Evolutionary conservation across 495 filamentous ascomycete genomes (phyloP).

Genomic region (Penicillium herquei): DNA sequence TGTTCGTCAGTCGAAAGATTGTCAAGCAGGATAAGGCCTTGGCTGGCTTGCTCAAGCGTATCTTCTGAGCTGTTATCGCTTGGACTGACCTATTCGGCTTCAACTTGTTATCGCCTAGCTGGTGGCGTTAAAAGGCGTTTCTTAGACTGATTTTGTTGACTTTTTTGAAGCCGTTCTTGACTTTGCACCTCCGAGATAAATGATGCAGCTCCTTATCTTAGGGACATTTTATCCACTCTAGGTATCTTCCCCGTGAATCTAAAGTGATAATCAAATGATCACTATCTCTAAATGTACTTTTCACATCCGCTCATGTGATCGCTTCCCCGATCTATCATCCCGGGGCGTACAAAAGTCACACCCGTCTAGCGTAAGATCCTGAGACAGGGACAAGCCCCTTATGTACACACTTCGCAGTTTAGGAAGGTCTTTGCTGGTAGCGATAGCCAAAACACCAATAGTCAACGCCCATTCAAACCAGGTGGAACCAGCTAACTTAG

Average conservation of each 20-base stretch:
- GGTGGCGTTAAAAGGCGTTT: too few species aligned
- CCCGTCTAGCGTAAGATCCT: neutral
- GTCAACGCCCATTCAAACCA: neutral
- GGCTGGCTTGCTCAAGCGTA: conserved; percentile 34
- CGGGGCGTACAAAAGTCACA: too few species aligned
- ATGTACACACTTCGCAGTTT: neutral
- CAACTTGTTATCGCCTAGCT: neutral
- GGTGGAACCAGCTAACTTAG: neutral
- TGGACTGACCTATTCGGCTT: neutral
- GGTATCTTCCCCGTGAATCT: too few species aligned
- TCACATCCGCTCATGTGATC: too few species aligned
- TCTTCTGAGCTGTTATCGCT: conserved; percentile 6
- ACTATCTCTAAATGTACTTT: too few species aligned
- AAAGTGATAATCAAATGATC: too few species aligned
- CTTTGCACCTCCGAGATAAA: too few species aligned
- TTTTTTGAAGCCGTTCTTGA: too few species aligned
- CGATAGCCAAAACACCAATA: neutral
- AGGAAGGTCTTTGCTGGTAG: conserved; percentile 2
- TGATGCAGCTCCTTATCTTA: too few species aligned
- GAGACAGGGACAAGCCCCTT: neutral
- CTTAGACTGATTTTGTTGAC: too few species aligned
- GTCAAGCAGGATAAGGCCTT: conserved; percentile 44
- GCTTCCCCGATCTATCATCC: too few species aligned
- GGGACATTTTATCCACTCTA: too few species aligned
- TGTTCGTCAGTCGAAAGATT: conserved; percentile 29